Base-by-base conservation (phyloP, 805 yeast species). In the Ogataea trehaloabstinens region DNA sequence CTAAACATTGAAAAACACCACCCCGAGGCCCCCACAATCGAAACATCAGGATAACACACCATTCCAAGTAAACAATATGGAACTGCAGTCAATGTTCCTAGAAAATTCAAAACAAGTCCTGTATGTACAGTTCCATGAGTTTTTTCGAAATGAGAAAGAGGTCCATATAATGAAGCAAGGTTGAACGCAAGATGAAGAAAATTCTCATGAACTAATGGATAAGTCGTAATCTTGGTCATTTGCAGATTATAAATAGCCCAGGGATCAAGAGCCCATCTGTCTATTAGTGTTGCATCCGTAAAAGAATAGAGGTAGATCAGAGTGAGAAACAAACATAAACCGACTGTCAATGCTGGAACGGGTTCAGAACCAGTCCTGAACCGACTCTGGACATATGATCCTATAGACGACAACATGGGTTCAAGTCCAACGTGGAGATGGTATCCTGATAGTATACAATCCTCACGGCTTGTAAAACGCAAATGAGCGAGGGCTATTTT, bases 51-150 rank as follows among this genome's bases (percentile, higher is more conserved):
- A 43, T 67, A 78, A 12, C 83, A 63, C 4, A 67, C 8, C 42
- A 64, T 48, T 1, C 82, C 81, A 4, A 76, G 55, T 6, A 76
- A 19, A 49, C 83, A 73, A 61, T 74, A 82, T 31, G 76, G 73
- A 28, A 86, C 53, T 4, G 84, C 96, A 2, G 91, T 73, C 4
- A 77, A 60, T 1, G 82, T 79, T 2, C 95, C 85, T 34, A 83
- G 61, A 19, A 85, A 54, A 57, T 87, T 88, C 40, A 89, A 66
- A 12, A 88, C 80, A 32, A 89, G 68, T 4, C 95, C 96, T 4
- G 95, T 84, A 60, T 86, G 78, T 3, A 88, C 83, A 0, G 97
- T 87, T 5, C 96, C 97, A 53, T 86, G 82, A 17, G 63, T 57
- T 40, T 71, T 65, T 66, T 88, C 96, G 60, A 81, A 88, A 36